Evolutionary conservation across 345 rosid species (phyloP).

Genomic region (Salix caprea): DNA sequence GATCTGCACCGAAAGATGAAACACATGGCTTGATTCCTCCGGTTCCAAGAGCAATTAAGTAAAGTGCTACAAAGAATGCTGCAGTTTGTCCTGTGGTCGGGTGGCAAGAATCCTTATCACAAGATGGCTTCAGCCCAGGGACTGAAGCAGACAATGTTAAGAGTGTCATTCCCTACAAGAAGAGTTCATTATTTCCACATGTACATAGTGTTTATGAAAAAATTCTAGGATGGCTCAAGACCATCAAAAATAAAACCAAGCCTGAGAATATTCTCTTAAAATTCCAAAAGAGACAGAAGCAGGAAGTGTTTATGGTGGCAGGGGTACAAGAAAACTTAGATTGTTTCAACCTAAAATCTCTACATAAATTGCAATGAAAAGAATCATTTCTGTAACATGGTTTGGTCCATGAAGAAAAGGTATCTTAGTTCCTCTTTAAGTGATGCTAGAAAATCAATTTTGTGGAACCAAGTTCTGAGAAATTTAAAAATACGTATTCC

Average conservation of each 20-base stretch:
- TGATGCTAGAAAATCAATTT: not conserved
- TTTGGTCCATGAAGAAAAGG: not conserved
- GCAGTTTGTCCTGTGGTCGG: conserved; percentile 49
- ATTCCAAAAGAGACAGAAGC: not conserved
- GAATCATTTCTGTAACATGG: not conserved
- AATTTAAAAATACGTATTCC: not conserved
- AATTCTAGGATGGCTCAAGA: not conserved
- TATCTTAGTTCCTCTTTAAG: not conserved
- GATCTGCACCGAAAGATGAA: conserved; percentile 96
- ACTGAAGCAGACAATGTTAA: conserved; percentile 72
- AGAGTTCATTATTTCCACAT: not conserved
- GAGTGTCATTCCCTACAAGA: conserved; percentile 75
- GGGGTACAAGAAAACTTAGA: not conserved
- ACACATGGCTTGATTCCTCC: conserved; percentile 99
- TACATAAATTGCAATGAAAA: not conserved
- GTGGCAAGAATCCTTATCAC: conserved; percentile 49
- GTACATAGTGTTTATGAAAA: not conserved
- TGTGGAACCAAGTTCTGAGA: not conserved
- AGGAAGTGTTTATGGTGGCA: not conserved
- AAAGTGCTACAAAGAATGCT: conserved; percentile 61
- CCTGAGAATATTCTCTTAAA: not conserved
- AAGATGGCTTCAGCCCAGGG: conserved; percentile 66
- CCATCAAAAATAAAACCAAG: not conserved
- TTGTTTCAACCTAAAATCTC: not conserved
- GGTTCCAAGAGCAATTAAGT: conserved; percentile 86